A percentile compares a stretch with the other conserved stretches of the same genome.
Evolutionary conservation across 768 basidiomycete genomes (phyloP).

Genomic region (Auriscalpium microsporum): DNA sequence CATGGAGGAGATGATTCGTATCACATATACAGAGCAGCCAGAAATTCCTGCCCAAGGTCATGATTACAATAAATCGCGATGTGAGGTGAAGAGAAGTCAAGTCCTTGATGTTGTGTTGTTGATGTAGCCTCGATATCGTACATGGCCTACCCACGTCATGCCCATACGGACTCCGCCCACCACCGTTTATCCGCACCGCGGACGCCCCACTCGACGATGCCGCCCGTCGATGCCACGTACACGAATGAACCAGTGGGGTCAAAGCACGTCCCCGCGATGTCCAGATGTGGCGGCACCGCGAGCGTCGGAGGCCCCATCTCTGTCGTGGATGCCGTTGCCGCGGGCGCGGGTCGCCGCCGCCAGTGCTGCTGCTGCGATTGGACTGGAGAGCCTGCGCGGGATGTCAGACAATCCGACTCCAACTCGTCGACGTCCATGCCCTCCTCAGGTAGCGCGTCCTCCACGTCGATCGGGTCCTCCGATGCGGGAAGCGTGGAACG

Average conservation of each 20-base stretch:
- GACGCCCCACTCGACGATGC: slow-evolving; percentile 72
- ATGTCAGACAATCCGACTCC: slow-evolving; percentile 46
- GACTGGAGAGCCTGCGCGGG: slow-evolving; percentile 37
- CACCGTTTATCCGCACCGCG: slow-evolving; percentile 64
- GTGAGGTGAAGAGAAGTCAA: too few relatives aligned
- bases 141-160: slow-evolving; percentile 17
- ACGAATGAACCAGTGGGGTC: slow-evolving; percentile 60
- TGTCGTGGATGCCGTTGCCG: slow-evolving; percentile 4
- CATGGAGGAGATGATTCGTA: too few relatives aligned
- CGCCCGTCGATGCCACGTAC: slow-evolving; percentile 57
- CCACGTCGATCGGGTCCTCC: slow-evolving; percentile 3
- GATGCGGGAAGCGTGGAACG: slow-evolving; percentile 22
- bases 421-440: slow-evolving; percentile 28
- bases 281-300: slow-evolving; percentile 28
- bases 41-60: too few relatives aligned
- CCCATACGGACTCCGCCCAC: slow-evolving; percentile 50
- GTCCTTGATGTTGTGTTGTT: too few relatives aligned
- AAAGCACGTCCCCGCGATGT: slow-evolving; percentile 67
- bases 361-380: slow-evolving; percentile 37
- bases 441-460: slow-evolving; percentile 15
- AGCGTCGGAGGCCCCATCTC: not conserved
- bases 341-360: slow-evolving; percentile 4
- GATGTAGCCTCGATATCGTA: too few relatives aligned
- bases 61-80: too few relatives aligned
- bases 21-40: too few relatives aligned